A percentile compares a stretch with the other conserved stretches of the same genome.
phyloP scores from a whole-genome alignment of 1,139 yeast species.

The Scheffersomyces quercinus region DNA sequence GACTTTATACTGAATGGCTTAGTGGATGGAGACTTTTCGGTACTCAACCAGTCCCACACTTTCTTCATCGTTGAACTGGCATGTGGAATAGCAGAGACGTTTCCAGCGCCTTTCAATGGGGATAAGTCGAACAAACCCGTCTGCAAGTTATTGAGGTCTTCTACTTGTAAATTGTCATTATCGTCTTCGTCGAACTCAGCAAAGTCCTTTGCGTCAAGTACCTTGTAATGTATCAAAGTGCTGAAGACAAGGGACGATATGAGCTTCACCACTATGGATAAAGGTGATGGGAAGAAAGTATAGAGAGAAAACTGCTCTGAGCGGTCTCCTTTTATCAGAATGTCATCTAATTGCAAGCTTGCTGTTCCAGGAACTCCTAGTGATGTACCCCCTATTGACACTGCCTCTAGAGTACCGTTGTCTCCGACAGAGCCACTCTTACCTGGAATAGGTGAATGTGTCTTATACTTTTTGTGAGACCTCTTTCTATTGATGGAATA shows the following conservation, averaged over 20 bases:
- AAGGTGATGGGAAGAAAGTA: conserved; percentile 47
- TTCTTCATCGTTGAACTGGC: conserved; percentile 20
- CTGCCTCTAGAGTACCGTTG: not conserved
- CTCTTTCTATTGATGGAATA: conserved; percentile 25
- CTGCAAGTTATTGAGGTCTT: conserved; percentile 32
- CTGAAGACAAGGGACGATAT: conserved; percentile 20
- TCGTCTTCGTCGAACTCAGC: conserved; percentile 22
- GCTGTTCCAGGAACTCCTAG: conserved; percentile 3
- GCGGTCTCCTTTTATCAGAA: conserved; percentile 36
- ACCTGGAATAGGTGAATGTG: conserved; percentile 1
- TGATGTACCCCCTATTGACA: conserved; percentile 6
- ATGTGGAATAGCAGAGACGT: conserved; percentile 31
- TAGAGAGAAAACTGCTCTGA: conserved; percentile 42
- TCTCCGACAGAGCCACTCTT: conserved; percentile 7
- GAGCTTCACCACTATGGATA: conserved; percentile 29
- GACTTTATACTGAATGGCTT: conserved; percentile 17
- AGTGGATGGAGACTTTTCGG: conserved; percentile 10
- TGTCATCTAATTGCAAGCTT: conserved; percentile 26
- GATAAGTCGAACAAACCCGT: conserved; percentile 43
- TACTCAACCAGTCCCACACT: conserved; percentile 29
- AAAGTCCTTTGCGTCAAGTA: conserved; percentile 31
- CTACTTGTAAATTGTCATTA: conserved; percentile 21
- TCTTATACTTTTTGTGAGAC: conserved; percentile 17
- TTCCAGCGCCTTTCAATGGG: conserved; percentile 40
- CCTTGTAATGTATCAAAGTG: conserved; percentile 19